Evolutionary conservation across 2,329 filamentous ascomycete species (phyloP).

Genomic region (Colletotrichum orchidophilum): DNA sequence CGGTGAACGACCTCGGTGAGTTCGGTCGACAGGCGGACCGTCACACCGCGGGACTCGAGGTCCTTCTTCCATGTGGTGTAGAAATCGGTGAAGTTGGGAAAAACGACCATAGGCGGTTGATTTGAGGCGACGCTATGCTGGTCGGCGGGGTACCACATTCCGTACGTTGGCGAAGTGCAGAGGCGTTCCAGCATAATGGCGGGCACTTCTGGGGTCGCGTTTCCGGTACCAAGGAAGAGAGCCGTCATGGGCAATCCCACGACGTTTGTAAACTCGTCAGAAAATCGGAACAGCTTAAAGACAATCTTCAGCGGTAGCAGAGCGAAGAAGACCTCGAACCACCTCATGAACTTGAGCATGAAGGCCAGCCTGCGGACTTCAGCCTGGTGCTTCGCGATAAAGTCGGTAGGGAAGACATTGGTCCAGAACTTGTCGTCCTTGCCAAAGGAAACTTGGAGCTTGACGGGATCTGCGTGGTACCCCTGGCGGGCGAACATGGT

Average conservation of each 20-base stretch:
- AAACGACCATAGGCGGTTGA: constrained; percentile 69
- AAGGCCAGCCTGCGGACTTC: constrained; percentile 63
- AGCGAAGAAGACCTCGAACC: constrained; percentile 64
- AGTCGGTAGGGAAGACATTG: constrained; percentile 67
- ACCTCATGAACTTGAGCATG: constrained; percentile 63
- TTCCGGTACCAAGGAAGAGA: constrained; percentile 73
- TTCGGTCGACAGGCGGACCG: constrained; percentile 64
- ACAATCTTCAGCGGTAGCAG: constrained; percentile 68
- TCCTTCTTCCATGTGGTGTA: constrained; percentile 66
- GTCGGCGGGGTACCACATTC: constrained; percentile 63
- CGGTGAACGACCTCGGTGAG: constrained; percentile 60
- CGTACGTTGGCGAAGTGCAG: constrained; percentile 61
- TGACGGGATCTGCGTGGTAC: constrained; percentile 57
- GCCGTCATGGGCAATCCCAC: constrained; percentile 63
- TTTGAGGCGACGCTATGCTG: constrained; percentile 58
- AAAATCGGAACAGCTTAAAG: constrained; percentile 72
- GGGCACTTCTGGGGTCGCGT: constrained; percentile 74
- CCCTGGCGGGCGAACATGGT: constrained; percentile 68
- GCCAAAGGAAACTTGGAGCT: constrained; percentile 68
- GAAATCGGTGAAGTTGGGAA: constrained; percentile 66
- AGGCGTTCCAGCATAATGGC: constrained; percentile 69
- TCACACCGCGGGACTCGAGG: constrained; percentile 61
- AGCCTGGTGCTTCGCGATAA: constrained; percentile 60
- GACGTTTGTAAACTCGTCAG: constrained; percentile 73
- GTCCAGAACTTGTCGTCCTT: constrained; percentile 69